Evolutionary conservation across 768 basidiomycete species (phyloP), one percentile per base, ranked within the genome.

Genomic region (Pleurotus pulmonarius): DNA sequence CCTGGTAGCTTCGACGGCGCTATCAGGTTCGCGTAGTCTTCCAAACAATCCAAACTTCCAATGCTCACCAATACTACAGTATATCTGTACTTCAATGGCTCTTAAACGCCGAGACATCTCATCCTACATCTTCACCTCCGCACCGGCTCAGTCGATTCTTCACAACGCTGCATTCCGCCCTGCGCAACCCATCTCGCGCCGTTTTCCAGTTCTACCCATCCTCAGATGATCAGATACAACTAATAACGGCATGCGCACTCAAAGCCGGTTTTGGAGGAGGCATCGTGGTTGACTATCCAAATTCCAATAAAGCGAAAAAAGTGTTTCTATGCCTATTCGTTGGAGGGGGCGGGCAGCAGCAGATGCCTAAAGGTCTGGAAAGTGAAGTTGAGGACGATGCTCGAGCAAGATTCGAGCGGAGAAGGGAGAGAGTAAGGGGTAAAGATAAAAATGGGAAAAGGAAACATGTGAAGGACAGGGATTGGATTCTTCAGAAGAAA

Each of bases 41-140:
- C 3, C 34, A 20, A 48, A 52, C 41, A 34, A 49, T 38, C 26
- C 38, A 47, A 40, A 43, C 38, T 16, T 45, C 44, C 25, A 20
- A 40, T n/a, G 15, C 34, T 46, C 56, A 43, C 44, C 49, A 49
- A 40, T 48, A 16, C 18, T 54, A 16, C 65, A 98, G 96, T 66
- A 90, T 99, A 64, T 99, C 97, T 22, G 96, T 98, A n/a, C 76
- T 99, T 4, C 97, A 99, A 74, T 99, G 97, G 97, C 79, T 99
- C 3, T 80, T 98, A 57, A 99, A 98, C 69, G 95, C 96, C 22
- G 97, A 98, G 69, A 90, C 94, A 25, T 87, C 93, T 4, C 88
- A 87, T 66, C 90, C 83, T 56, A 93, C 87, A 46, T 95, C 92
- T 56, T 95, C 92, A 46, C 95, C 87, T 13, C 94, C 87, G 9